These are phyloP conservation scores for Sistotremastrum niveocremeum DNA, from an alignment of 768 basidiomycete species.

Conservation along the genomic window DNA sequence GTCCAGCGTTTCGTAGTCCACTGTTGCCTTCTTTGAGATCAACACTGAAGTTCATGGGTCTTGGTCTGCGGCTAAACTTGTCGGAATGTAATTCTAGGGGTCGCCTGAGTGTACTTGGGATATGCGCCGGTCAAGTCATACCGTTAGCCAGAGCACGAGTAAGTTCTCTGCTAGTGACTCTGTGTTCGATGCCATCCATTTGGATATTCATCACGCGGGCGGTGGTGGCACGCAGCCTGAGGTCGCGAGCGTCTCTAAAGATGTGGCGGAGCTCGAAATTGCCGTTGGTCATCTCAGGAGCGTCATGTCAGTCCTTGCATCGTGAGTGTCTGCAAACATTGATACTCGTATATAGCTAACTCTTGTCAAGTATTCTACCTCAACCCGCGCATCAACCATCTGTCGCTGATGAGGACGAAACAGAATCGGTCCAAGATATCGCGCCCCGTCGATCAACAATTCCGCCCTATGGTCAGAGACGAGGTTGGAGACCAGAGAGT, in stretches of 20 bases:
- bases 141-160: no score
- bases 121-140: no score
- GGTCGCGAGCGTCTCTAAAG: no score
- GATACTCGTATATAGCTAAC: slow-evolving; percentile 4
- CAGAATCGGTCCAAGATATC: slow-evolving; percentile 15
- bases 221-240: no score
- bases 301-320: slow-evolving; percentile 57
- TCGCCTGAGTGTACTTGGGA: no score
- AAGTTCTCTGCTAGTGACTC: no score
- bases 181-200: no score
- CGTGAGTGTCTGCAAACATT: slow-evolving; percentile 33
- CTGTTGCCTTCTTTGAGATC: slow-evolving; percentile 32
- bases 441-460: slow-evolving; percentile 30
- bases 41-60: slow-evolving; percentile 47
- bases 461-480: slow-evolving; percentile 78
- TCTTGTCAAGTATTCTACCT: slow-evolving; percentile 45
- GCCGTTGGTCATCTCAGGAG: neutral
- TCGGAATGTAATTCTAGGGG: no score
- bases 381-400: slow-evolving; percentile 42
- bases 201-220: no score
- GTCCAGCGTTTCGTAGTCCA: slow-evolving; percentile 45
- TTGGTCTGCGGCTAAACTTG: neutral
- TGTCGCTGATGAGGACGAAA: slow-evolving; percentile 48
- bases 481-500: slow-evolving; percentile 74
- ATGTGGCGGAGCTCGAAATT: no score